Evolutionary conservation across 73 alveolate species (phyloP).

Genomic region (Diophrys sp.): DNA sequence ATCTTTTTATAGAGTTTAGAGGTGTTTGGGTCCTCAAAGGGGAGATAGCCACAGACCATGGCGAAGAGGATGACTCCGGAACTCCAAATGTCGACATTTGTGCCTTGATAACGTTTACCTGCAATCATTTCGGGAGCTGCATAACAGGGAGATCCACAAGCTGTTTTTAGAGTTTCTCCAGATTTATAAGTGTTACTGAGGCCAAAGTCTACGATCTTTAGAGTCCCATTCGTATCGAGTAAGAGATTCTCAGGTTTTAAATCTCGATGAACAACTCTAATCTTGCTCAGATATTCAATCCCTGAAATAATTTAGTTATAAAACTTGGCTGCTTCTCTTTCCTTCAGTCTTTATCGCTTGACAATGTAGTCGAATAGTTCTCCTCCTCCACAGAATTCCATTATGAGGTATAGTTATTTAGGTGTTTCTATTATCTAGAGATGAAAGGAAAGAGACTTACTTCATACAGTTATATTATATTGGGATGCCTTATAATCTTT

Average conservation of each 20-base stretch:
- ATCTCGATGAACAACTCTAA: no score
- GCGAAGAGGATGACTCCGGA: slow-evolving; percentile 84
- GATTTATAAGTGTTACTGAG: slow-evolving; percentile 33
- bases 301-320: slow-evolving; percentile 74
- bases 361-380: slow-evolving; percentile 86
- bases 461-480: slow-evolving; percentile 81
- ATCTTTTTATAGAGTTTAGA: slow-evolving; percentile 74
- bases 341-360: slow-evolving; percentile 60
- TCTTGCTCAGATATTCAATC: slow-evolving; percentile 64
- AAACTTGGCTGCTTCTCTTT: slow-evolving; percentile 67
- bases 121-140: no score
- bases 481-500: slow-evolving; percentile 71
- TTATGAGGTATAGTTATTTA: slow-evolving; percentile 64
- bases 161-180: no score
- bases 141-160: no score
- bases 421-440: slow-evolving; percentile 78
- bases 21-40: no score
- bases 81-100: slow-evolving; percentile 78
- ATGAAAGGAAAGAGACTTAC: no score
- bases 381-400: slow-evolving; percentile 86
- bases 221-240: slow-evolving; percentile 49
- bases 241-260: slow-evolving; percentile 91
- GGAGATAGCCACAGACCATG: slow-evolving; percentile 86
- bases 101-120: slow-evolving; percentile 66
- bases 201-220: slow-evolving; percentile 58